Evolutionary conservation across 2,329 filamentous ascomycete genomes (phyloP).

Genomic region (Neopestalotiopsis sp.): DNA sequence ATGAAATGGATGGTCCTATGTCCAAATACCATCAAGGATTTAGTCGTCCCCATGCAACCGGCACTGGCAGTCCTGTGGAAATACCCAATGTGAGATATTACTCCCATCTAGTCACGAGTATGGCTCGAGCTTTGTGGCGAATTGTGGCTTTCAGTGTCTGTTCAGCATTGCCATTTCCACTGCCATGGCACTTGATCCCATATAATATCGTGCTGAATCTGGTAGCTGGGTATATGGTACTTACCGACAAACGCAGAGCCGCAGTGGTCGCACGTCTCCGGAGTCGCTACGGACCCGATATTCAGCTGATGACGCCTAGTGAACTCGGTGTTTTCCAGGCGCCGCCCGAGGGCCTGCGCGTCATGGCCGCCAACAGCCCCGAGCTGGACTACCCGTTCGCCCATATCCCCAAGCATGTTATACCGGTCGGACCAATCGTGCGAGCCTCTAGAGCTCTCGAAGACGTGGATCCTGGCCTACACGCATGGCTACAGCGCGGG

Average conservation of each 20-base stretch:
- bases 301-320: slow-evolving; percentile 18
- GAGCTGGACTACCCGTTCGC: slow-evolving; percentile 26
- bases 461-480: slow-evolving; percentile 42
- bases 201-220: slow-evolving; percentile 32
- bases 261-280: not conserved
- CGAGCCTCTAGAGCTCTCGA: slow-evolving; percentile 40
- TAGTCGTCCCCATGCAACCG: not conserved
- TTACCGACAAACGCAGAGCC: not conserved
- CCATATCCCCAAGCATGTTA: slow-evolving; percentile 21
- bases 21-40: slow-evolving; percentile 50
- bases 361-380: slow-evolving; percentile 24
- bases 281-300: not conserved
- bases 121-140: not conserved
- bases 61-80: slow-evolving; percentile 24
- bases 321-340: slow-evolving; percentile 18
- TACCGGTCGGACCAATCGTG: slow-evolving; percentile 45
- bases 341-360: slow-evolving; percentile 19
- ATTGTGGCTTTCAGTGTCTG: not conserved
- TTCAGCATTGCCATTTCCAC: slow-evolving; percentile 13
- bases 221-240: slow-evolving; percentile 15
- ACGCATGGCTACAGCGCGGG: slow-evolving; percentile 23
- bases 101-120: not conserved
- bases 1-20: slow-evolving; percentile 41
- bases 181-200: slow-evolving; percentile 18
- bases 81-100: slow-evolving; percentile 43